Evolutionary conservation across 345 rosid genomes (phyloP), one percentile per base, ranked within the genome.

Genomic region (Eucalyptus regnans): DNA sequence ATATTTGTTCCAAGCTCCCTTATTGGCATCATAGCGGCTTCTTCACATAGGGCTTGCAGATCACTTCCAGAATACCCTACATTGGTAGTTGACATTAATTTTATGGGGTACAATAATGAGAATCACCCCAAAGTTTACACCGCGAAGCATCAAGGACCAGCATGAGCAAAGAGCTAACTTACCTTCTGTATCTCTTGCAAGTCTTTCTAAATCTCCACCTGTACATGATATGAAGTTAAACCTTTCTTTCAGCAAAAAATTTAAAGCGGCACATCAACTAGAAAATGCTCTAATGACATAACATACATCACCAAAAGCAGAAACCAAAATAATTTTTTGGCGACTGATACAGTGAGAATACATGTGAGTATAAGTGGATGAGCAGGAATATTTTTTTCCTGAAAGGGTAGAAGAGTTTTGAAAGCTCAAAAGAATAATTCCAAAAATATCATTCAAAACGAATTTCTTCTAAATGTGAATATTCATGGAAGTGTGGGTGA

Each of bases 11-110:
- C 99, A n/a, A 97, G 97, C 93, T 97, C 99, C 93, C 99, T 91
- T 89, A 97, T 96, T 62, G 99, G 99, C 99, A 97, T 96, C 99
- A 97, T 96, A 80, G 99, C 99, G 87, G 99, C 99, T 95, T 97
- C 99, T 93, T 97, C 99, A 90, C 99, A 97, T 91, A 97, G 88
- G 87, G 99, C 99, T 95, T 96, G 99, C 56, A 97, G 93, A 93
- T 97, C 99, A 58, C 99, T 97, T 90, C 99, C 99, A 90, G 99
- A 96, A 94, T 96, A 97, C 76, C 98, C 99, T 97, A 90, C 80
- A 31, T 37, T 20, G 29, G 48, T 41, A 41, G 48, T 76, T 76
- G 29, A 76, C 51, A 20, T 71, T 90, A 66, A 80, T 87, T 79
- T 76, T 50, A 23, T 64, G 29, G 37, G 27, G 9, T 27, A 68